Percentiles rank a stretch among this genome's conserved stretches.
These are phyloP conservation scores for Beauveria rudraprayagi DNA, from an alignment of 2,329 filamentous ascomycete genomes.

Conservation along the genomic window DNA sequence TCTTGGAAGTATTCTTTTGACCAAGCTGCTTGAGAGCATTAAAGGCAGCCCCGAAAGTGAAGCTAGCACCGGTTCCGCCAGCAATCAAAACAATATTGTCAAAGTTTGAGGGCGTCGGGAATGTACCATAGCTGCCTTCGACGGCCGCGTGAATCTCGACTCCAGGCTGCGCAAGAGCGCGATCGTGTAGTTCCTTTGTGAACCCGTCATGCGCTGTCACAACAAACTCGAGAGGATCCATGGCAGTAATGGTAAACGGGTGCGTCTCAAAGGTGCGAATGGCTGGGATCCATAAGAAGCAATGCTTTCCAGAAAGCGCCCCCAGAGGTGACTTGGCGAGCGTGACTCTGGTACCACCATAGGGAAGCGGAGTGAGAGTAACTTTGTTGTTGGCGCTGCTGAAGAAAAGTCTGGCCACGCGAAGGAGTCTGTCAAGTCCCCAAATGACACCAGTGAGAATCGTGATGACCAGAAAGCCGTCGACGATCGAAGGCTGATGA, in stretches of 20 bases:
- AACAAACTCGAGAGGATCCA: slow-evolving; percentile 48
- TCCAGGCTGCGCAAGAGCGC: slow-evolving; percentile 42
- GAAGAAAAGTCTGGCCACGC: slow-evolving; percentile 33
- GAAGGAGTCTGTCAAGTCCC: slow-evolving; percentile 41
- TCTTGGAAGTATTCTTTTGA: slow-evolving; percentile 16
- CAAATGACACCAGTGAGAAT: slow-evolving; percentile 39
- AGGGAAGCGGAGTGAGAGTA: slow-evolving; percentile 43
- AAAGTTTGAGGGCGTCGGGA: slow-evolving; percentile 42
- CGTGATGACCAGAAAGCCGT: slow-evolving; percentile 35
- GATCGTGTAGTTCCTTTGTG: slow-evolving; percentile 45
- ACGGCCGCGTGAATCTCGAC: slow-evolving; percentile 40
- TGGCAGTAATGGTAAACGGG: slow-evolving; percentile 53
- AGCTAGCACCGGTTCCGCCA: slow-evolving; percentile 54
- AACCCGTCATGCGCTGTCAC: slow-evolving; percentile 52
- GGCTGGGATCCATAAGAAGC: slow-evolving; percentile 55
- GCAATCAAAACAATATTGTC: slow-evolving; percentile 52
- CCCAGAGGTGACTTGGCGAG: slow-evolving; percentile 40
- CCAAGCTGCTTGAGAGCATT: slow-evolving; percentile 24
- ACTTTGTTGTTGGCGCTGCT: slow-evolving; percentile 44
- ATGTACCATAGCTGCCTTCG: slow-evolving; percentile 51
- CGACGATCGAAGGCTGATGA: slow-evolving; percentile 40
- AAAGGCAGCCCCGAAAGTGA: slow-evolving; percentile 36
- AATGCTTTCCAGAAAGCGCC: slow-evolving; percentile 49
- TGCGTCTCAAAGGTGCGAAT: slow-evolving; percentile 52
- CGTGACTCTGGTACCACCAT: slow-evolving; percentile 47